phyloP scores from a whole-genome alignment of 352 stramenopile genomes.

The Phytophthora macrochlamydospora region DNA sequence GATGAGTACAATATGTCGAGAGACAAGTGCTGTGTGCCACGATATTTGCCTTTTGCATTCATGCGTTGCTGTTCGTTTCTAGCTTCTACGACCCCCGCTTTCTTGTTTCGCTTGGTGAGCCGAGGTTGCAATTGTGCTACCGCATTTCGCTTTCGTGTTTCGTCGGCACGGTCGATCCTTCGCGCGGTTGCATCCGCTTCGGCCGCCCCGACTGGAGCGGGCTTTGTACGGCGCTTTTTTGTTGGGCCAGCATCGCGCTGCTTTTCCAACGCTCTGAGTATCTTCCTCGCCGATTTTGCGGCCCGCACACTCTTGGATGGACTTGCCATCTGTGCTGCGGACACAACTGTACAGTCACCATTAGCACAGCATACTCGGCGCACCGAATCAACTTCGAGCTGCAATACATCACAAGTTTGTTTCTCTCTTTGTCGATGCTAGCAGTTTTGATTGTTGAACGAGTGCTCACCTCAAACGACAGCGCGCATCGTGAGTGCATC shows the following conservation, averaged over 20 bases:
- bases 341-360: not conserved
- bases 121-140: not conserved
- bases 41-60: not conserved
- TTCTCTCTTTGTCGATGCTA: not conserved
- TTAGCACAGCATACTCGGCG: not conserved
- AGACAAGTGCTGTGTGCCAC: not conserved
- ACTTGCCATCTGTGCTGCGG: not conserved
- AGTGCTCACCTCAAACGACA: too few species aligned
- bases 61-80: not conserved
- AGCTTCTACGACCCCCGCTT: not conserved
- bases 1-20: not conserved
- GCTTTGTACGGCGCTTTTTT: slow-evolving; percentile 2
- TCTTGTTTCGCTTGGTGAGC: not conserved
- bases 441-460: not conserved
- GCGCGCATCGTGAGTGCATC: too few species aligned
- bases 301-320: not conserved
- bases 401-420: not conserved
- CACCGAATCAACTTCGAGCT: not conserved
- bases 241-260: not conserved
- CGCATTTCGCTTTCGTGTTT: not conserved
- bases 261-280: not conserved
- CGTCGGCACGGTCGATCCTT: not conserved
- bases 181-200: not conserved
- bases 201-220: not conserved
- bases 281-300: not conserved